These are phyloP conservation scores for Pythium monospermum DNA, from an alignment of 352 stramenopile genomes.

Conservation along the genomic window DNA sequence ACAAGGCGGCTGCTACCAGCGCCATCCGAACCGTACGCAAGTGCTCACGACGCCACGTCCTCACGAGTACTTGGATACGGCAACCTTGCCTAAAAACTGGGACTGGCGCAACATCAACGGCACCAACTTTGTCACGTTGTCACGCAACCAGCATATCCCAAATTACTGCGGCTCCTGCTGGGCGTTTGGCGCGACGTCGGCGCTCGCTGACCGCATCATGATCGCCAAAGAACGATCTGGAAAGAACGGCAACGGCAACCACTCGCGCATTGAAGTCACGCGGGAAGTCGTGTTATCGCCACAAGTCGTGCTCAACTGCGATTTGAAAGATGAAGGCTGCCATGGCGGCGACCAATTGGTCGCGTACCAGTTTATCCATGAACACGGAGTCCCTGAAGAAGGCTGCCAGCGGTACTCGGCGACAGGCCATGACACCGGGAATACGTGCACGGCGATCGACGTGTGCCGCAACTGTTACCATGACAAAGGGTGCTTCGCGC, in stretches of 20 bases:
- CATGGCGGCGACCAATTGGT: constrained; percentile 90
- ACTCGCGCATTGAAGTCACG: constrained; percentile 54
- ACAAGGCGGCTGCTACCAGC: constrained; percentile 58
- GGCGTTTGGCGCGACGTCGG: constrained; percentile 82
- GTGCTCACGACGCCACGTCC: constrained; percentile 54
- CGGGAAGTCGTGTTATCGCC: constrained; percentile 79
- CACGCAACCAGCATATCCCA: constrained; percentile 82
- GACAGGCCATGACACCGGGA: constrained; percentile 87
- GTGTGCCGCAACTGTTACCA: constrained; percentile 91
- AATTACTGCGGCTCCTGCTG: constrained; percentile 89
- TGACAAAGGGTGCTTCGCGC: constrained; percentile 76
- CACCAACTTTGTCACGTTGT: constrained; percentile 80
- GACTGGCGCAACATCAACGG: constrained; percentile 89
- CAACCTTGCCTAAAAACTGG: constrained; percentile 89
- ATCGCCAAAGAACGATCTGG: constrained; percentile 67
- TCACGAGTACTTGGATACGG: constrained; percentile 58
- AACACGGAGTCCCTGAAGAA: constrained; percentile 92
- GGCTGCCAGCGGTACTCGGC: constrained; percentile 93
- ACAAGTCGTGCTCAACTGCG: constrained; percentile 88
- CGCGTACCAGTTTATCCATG: constrained; percentile 90
- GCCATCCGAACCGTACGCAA: constrained; percentile 63
- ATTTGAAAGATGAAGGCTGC: constrained; percentile 84
- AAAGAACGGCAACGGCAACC: constrained; percentile 28
- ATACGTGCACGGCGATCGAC: constrained; percentile 83
- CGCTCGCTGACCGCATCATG: constrained; percentile 81